Conservation (phyloP, 257 asterid species). For the Pogostemon cablin region DNA sequence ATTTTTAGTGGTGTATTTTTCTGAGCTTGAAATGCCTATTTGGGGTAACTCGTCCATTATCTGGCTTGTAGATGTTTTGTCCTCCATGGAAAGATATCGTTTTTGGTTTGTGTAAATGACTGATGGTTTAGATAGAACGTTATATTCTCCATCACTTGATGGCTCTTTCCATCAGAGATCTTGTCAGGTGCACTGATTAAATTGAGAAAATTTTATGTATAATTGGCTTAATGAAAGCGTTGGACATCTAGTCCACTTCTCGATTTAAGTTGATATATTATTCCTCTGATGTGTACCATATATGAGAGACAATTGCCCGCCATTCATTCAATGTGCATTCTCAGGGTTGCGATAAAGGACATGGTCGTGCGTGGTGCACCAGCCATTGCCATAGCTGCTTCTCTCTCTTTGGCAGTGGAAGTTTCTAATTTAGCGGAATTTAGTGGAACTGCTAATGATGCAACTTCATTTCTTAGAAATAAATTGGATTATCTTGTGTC, state of each 20-base stretch:
- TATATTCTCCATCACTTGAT: neutral
- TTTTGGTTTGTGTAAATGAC: neutral
- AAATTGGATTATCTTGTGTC: slow-evolving; percentile 88
- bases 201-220: neutral
- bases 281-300: too few relatives aligned
- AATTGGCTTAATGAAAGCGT: neutral
- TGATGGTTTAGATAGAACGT: too few relatives aligned
- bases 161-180: neutral
- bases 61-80: neutral
- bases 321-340: slow-evolving; percentile 14
- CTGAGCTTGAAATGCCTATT: neutral
- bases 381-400: slow-evolving; percentile 96
- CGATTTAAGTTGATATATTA: neutral
- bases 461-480: slow-evolving; percentile 58
- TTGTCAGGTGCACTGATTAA: too few relatives aligned
- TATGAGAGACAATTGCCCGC: too few relatives aligned
- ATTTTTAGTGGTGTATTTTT: neutral
- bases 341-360: slow-evolving; percentile 85
- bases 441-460: slow-evolving; percentile 64
- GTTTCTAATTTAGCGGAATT: slow-evolving; percentile 58
- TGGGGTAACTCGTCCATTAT: neutral
- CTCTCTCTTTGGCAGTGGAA: slow-evolving; percentile 92
- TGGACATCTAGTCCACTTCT: neutral
- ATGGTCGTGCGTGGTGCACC: slow-evolving; percentile 99
- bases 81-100: too few relatives aligned